A percentile compares a stretch with the other conserved stretches of the same genome.
These are phyloP conservation scores for Shiraia bambusicola DNA, from an alignment of 2,329 filamentous ascomycete species.

Conservation along the genomic window DNA sequence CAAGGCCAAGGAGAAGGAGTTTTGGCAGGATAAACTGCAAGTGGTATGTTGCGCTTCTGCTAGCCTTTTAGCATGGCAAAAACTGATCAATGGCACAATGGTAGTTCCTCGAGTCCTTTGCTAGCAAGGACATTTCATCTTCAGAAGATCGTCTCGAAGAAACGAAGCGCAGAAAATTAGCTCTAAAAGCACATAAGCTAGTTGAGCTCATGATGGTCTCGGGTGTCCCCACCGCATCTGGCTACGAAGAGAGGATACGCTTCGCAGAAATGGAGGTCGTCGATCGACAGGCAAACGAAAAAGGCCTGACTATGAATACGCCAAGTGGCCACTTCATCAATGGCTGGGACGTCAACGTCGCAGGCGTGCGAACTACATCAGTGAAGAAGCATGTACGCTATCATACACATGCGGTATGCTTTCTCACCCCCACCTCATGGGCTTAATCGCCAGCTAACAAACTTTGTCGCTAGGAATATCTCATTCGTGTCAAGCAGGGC, in stretches of 20 bases:
- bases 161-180: conserved; percentile 90
- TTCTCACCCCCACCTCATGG: neutral
- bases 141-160: conserved; percentile 95
- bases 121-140: conserved; percentile 93
- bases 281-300: conserved; percentile 87
- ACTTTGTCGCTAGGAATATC: conserved; percentile 67
- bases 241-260: conserved; percentile 94
- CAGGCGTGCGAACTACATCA: conserved; percentile 77
- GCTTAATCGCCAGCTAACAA: conserved; percentile 5
- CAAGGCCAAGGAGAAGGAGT: conserved; percentile 96
- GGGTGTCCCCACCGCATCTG: conserved; percentile 89
- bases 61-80: conserved; percentile 1
- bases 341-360: conserved; percentile 95
- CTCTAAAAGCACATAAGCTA: conserved; percentile 89
- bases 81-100: conserved; percentile 20
- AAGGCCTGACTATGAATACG: conserved; percentile 80
- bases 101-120: conserved; percentile 94
- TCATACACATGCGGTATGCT: conserved; percentile 85
- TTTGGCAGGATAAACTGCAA: conserved; percentile 98
- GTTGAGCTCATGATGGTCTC: conserved; percentile 99
- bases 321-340: conserved; percentile 92
- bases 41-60: conserved; percentile 61
- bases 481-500: conserved; percentile 80
- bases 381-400: conserved; percentile 84
- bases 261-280: conserved; percentile 98